phyloP scores from a whole-genome alignment of 225 moss, liverwort and hornwort genomes.

The Marchantia paleacea region DNA sequence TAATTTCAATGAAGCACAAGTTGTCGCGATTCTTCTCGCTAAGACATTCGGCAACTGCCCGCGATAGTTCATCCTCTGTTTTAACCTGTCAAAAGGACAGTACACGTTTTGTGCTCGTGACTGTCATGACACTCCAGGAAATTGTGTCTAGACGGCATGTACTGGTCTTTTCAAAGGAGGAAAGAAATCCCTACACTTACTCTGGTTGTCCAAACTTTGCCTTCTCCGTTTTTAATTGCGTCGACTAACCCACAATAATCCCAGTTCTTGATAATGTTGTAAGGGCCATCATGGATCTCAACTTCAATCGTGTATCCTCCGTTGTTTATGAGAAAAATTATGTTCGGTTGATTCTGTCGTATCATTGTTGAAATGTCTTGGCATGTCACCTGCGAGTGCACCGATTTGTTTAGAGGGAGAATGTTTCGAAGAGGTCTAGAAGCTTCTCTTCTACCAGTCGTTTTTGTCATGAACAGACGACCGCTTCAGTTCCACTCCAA shows the following conservation, averaged over 20 bases:
- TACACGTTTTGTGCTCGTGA: no score
- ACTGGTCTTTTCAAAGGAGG: neutral
- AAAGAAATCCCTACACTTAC: neutral
- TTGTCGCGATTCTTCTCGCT: slow-evolving; percentile 24
- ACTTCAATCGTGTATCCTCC: slow-evolving; percentile 60
- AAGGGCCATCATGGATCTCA: slow-evolving; percentile 63
- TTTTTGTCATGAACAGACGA: neutral
- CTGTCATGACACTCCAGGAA: neutral
- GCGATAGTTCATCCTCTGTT: slow-evolving; percentile 34
- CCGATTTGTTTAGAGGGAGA: neutral
- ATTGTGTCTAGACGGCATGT: neutral
- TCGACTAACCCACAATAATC: slow-evolving; percentile 48
- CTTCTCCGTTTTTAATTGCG: slow-evolving; percentile 58
- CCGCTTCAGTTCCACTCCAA: no score
- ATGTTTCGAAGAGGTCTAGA: neutral
- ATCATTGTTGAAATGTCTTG: slow-evolving; percentile 78
- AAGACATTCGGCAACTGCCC: slow-evolving; percentile 30
- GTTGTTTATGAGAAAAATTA: slow-evolving; percentile 70
- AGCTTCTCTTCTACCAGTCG: neutral
- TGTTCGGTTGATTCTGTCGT: slow-evolving; percentile 37
- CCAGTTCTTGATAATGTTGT: slow-evolving; percentile 67
- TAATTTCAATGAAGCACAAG: slow-evolving; percentile 54
- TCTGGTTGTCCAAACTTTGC: slow-evolving; percentile 49
- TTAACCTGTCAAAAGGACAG: slow-evolving; percentile 27
- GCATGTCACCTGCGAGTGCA: slow-evolving; percentile 42